phyloP scores from a whole-genome alignment of 371 early-diverging fungal species.

The Dinochytrium kinnereticum region DNA sequence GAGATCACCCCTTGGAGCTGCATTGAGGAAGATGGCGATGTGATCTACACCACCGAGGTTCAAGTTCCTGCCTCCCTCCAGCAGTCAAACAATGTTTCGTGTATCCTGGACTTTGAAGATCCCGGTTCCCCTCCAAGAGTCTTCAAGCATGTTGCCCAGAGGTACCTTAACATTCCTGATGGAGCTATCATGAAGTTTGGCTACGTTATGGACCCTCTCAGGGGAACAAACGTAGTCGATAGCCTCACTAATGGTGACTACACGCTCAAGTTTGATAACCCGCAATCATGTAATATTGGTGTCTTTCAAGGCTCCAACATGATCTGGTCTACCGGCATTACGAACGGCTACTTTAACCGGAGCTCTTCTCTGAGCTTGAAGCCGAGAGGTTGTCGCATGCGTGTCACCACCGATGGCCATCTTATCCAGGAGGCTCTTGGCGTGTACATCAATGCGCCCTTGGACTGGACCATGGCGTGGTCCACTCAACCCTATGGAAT shows the following conservation, averaged over 20 bases:
- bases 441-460: background rate
- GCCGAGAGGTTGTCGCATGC: background rate
- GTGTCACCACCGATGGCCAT: background rate
- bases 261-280: background rate
- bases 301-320: background rate
- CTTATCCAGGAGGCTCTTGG: slow-evolving; percentile 1
- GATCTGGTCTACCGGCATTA: background rate
- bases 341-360: background rate
- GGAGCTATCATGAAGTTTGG: background rate
- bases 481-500: background rate
- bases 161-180: background rate
- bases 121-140: background rate
- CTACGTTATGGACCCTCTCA: background rate
- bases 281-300: background rate
- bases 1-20: background rate
- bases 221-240: background rate
- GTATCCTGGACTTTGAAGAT: background rate
- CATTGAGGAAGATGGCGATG: background rate
- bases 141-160: background rate
- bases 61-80: background rate
- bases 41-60: slow-evolving; percentile 12
- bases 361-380: background rate
- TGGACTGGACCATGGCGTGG: slow-evolving; percentile 5
- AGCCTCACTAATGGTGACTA: background rate
- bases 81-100: background rate